Percentiles rank a stretch among this genome's conserved stretches.
phyloP scores from a whole-genome alignment of 1,284 basidiomycete genomes.

The Inonotus hispidus region DNA sequence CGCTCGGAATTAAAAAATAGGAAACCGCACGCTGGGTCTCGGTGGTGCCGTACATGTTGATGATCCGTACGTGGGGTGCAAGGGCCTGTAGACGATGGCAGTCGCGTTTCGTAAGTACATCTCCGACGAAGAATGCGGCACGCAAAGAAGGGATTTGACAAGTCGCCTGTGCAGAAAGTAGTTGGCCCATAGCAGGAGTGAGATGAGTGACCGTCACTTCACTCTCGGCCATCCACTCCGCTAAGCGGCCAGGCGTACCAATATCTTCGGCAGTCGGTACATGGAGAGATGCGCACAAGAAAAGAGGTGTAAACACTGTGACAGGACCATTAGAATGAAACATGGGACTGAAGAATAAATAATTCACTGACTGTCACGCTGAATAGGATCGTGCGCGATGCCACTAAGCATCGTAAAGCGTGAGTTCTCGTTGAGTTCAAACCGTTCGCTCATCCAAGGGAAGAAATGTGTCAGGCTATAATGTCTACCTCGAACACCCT shows the following conservation, averaged over 20 bases:
- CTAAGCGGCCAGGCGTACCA: constrained; percentile 92
- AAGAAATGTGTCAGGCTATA: constrained; percentile 99
- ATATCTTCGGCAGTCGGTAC: constrained; percentile 98
- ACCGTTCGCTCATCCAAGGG: constrained; percentile 97
- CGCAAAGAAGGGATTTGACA: constrained; percentile 81
- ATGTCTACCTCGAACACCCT: constrained; percentile 94
- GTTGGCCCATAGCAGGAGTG: constrained; percentile 98
- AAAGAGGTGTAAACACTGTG: constrained; percentile 95
- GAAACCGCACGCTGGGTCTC: constrained; percentile 99
- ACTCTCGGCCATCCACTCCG: constrained; percentile 97
- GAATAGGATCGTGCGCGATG: constrained; percentile 99
- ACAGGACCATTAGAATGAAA: constrained; percentile 1
- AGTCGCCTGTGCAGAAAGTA: constrained; percentile 93
- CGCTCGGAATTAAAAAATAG: constrained; percentile 90
- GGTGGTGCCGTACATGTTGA: constrained; percentile 99
- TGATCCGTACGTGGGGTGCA: constrained; percentile 88
- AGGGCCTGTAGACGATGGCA: constrained; percentile 93
- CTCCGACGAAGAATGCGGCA: constrained; percentile 99
- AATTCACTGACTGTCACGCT: constrained; percentile 82
- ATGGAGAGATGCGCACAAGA: constrained; percentile 94
- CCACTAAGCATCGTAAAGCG: constrained; percentile 99
- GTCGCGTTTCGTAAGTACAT: constrained; percentile 97
- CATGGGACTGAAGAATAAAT: neutral
- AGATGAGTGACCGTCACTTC: constrained; percentile 92
- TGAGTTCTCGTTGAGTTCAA: constrained; percentile 70